phyloP scores from a whole-genome alignment of 2,329 filamentous ascomycete genomes.

The Aphanoascus verrucosus region DNA sequence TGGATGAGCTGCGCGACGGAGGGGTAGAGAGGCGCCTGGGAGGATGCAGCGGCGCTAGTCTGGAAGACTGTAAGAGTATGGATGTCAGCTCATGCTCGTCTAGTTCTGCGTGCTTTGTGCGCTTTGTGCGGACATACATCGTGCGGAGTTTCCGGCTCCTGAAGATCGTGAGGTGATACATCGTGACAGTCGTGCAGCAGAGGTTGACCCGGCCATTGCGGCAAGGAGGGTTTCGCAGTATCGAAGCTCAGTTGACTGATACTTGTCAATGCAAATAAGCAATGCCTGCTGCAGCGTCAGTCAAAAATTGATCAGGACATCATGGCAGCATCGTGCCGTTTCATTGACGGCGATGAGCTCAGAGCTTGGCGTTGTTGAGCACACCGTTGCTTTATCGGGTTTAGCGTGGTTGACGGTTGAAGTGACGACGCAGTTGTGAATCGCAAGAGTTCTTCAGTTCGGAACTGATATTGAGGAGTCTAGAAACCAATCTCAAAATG shows the following conservation, averaged over 20 bases:
- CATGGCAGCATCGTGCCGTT: background rate
- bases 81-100: background rate
- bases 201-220: background rate
- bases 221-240: background rate
- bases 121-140: background rate
- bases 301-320: no score
- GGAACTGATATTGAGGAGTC: no score
- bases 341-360: background rate
- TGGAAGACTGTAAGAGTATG: background rate
- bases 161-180: conserved; percentile 2
- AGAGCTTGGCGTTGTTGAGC: background rate
- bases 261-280: background rate
- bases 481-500: no score
- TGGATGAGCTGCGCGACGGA: conserved; percentile 76
- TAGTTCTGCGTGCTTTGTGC: background rate
- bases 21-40: conserved; percentile 45
- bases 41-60: background rate
- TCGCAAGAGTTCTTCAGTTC: no score
- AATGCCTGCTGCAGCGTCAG: background rate
- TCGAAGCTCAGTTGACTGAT: background rate
- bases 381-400: background rate
- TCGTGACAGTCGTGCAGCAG: conserved; percentile 3
- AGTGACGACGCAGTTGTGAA: no score
- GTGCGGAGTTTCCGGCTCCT: background rate
- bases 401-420: background rate